Evolutionary conservation across 106 monocot genomes (phyloP).

Genomic region (Dendrobium huoshanense): DNA sequence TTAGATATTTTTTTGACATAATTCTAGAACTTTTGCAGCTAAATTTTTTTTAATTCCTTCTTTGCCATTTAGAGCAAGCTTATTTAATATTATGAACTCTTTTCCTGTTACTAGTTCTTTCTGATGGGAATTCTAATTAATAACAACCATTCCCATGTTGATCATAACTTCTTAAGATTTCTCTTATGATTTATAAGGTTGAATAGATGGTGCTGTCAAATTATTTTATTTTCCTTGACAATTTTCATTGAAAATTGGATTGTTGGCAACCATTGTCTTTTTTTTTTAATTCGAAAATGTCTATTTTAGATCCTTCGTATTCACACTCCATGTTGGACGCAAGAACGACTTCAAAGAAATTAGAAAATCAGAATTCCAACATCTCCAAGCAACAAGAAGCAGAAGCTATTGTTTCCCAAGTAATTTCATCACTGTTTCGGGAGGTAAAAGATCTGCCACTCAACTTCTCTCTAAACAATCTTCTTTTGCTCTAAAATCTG

Average conservation of each 20-base stretch:
- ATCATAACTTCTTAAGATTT: background rate
- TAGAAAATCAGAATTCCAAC: slow-evolving; percentile 13
- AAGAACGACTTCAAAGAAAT: slow-evolving; percentile 12
- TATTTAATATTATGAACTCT: background rate
- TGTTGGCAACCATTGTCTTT: background rate
- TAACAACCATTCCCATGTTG: background rate
- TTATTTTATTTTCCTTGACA: background rate
- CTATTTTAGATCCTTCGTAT: slow-evolving; percentile 60
- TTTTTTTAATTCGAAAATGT: background rate
- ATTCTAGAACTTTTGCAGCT: background rate
- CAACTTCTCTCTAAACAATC: background rate
- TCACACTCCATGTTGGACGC: slow-evolving; percentile 17
- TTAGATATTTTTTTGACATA: background rate
- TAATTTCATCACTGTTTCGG: slow-evolving; percentile 49
- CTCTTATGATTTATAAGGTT: too few species aligned
- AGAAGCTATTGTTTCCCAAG: slow-evolving; percentile 39
- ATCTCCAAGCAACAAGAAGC: slow-evolving; percentile 26
- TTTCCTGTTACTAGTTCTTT: background rate
- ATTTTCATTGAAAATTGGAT: slow-evolving; percentile 2
- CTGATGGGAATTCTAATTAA: background rate
- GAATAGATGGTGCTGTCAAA: background rate
- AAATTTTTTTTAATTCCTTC: background rate
- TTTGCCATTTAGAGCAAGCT: background rate
- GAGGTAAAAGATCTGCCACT: slow-evolving; percentile 29
- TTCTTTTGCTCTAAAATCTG: background rate